phyloP scores from a whole-genome alignment of 495 filamentous ascomycete species.

The Baudoinia panamericana region DNA sequence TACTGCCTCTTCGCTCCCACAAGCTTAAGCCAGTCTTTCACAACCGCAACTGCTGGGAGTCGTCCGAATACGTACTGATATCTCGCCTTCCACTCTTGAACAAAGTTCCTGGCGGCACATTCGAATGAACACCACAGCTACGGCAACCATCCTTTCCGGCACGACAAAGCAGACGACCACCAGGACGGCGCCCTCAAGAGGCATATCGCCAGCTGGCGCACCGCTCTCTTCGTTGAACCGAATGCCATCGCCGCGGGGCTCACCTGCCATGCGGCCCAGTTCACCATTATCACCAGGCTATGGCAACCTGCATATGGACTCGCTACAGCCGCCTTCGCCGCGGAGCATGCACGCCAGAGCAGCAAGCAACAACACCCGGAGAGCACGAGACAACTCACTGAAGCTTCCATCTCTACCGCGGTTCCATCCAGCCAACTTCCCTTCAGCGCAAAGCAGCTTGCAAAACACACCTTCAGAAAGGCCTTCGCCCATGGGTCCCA shows the following conservation, averaged over 20 bases:
- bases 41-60: too few relatives aligned
- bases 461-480: slow-evolving; percentile 23
- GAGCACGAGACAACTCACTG: slow-evolving; percentile 17
- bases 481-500: slow-evolving; percentile 20
- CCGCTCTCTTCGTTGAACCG: neutral
- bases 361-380: slow-evolving; percentile 6
- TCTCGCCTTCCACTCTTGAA: too few relatives aligned
- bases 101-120: too few relatives aligned
- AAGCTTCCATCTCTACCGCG: slow-evolving; percentile 30
- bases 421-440: slow-evolving; percentile 33
- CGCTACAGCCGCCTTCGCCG: slow-evolving; percentile 13
- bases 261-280: slow-evolving; percentile 11
- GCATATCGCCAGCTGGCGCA: neutral
- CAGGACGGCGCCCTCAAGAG: slow-evolving; percentile 4
- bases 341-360: slow-evolving; percentile 7
- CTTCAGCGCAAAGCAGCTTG: slow-evolving; percentile 23
- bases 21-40: too few relatives aligned
- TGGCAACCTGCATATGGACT: slow-evolving; percentile 4
- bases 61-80: too few relatives aligned
- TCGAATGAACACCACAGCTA: too few relatives aligned
- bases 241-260: slow-evolving; percentile 19
- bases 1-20: too few relatives aligned
- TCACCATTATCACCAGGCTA: slow-evolving; percentile 11
- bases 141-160: too few relatives aligned
- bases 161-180: neutral